Base-by-base conservation (phyloP, 768 basidiomycete genomes). In the Roridomyces roridus region DNA sequence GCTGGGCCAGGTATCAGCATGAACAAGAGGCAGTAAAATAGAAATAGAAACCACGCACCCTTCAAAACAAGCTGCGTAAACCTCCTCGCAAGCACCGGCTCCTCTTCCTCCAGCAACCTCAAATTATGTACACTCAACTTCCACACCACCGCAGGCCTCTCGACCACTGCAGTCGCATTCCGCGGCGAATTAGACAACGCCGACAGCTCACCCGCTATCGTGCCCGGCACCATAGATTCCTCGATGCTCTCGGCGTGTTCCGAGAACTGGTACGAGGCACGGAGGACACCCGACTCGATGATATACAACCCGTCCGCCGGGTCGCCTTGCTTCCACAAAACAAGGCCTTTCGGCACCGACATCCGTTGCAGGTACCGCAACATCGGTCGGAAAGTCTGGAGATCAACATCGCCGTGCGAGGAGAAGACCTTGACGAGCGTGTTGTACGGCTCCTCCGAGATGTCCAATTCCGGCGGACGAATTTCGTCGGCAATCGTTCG, bases 181-280 rank as follows among this genome's bases (percentile, higher is more conserved):
- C 96, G 80, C 17, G 85, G 80, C 18, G 88, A 78, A 20, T 85
- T 86, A 9, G 94, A 87, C 12, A 99, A 75, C 34, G 90, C 91
- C 0, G 92, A 88, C 48, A 99, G 71, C 72, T 98, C 96, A 0
- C 96, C 96, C 10, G 96, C 93, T 3, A 98, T 75, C 0, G 94
- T 94, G 3, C 95, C 96, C 4, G 93, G 86, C 0, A 96, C 92
- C 94, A 96, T 96, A 2, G 90, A 92, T 74, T 96, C 94, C 66
- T 91, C 88, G 45, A 94, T 85, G 6, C 73, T 69, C 23, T 83
- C 81, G 6, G 83, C 74, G 61, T 90, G 84, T 45, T 85, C 85
- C 3, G 85, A 85, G 67, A 94, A 96, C 41, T 77, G 72, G 72
- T 98, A 98, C 18, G 81, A 82, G 0, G 96, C 96, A 10, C 91